These are phyloP conservation scores for Cryphonectria naterciae DNA, from an alignment of 2,329 filamentous ascomycete species.

Conservation along the genomic window DNA sequence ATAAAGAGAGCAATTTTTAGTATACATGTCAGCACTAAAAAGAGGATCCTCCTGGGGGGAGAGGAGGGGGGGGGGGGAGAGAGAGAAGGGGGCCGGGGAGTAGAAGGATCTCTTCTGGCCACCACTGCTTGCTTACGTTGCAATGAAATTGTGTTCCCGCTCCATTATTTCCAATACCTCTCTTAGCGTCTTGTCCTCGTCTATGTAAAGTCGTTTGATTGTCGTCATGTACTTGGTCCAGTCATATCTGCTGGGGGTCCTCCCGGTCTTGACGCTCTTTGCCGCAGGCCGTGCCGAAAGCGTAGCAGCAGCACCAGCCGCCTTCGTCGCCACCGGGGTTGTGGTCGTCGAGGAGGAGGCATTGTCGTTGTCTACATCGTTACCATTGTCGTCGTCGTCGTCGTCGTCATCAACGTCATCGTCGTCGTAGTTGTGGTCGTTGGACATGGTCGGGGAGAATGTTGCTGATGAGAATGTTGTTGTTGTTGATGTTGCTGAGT, in stretches of 20 bases:
- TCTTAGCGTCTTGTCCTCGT: constrained; percentile 31
- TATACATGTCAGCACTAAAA: constrained; percentile 22
- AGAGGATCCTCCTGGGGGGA: not conserved
- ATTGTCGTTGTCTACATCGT: not conserved
- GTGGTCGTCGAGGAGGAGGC: no score
- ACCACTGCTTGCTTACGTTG: constrained; percentile 29
- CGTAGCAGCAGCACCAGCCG: not conserved
- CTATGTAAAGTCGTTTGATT: constrained; percentile 31
- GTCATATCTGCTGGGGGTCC: constrained; percentile 30
- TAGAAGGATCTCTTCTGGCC: not conserved
- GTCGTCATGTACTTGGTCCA: constrained; percentile 30
- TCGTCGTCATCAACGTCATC: not conserved
- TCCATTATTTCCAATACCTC: constrained; percentile 32
- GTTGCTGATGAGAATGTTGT: not conserved
- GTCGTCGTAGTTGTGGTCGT: not conserved
- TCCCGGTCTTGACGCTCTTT: constrained; percentile 15
- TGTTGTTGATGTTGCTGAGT: constrained; percentile 12
- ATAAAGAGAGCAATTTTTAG: not conserved
- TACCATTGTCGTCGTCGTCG: not conserved
- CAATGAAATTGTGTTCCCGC: constrained; percentile 30
- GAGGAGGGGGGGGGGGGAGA: no score
- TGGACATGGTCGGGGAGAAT: not conserved
- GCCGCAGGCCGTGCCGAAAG: not conserved
- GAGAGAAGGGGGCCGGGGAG: not conserved
- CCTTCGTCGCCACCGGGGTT: no score